These are phyloP conservation scores for Mycosphaerelloides madeirae DNA, from an alignment of 2,329 filamentous ascomycete genomes.

Conservation along the genomic window DNA sequence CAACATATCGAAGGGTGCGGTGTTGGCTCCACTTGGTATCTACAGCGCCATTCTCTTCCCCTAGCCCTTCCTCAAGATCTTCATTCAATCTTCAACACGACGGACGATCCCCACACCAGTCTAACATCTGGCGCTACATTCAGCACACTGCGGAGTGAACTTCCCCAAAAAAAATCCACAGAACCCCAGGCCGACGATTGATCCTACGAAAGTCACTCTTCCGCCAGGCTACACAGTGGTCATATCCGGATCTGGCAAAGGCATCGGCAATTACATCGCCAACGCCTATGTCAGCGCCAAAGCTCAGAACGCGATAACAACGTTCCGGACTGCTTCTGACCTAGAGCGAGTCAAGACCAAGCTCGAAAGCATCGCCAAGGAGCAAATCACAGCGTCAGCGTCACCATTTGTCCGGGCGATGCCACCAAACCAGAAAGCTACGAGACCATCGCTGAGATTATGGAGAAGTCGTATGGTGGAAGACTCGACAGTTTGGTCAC, in stretches of 20 bases:
- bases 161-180: constrained; percentile 6
- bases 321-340: constrained; percentile 4
- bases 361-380: background rate
- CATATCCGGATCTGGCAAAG: constrained; percentile 9
- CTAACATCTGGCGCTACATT: no score
- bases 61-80: no score
- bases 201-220: constrained; percentile 6
- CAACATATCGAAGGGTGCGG: no score
- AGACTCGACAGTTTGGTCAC: constrained; percentile 9
- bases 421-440: background rate
- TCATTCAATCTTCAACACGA: no score
- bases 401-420: background rate
- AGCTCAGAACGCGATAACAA: constrained; percentile 7
- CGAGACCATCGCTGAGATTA: constrained; percentile 2
- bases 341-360: background rate
- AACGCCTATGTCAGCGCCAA: constrained; percentile 9
- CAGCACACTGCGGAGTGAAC: background rate
- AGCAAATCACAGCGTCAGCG: no score
- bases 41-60: no score
- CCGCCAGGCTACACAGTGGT: constrained; percentile 8
- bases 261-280: constrained; percentile 11
- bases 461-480: constrained; percentile 4
- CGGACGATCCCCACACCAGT: no score
- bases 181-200: constrained; percentile 3
- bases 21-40: no score